phyloP scores from a whole-genome alignment of 495 filamentous ascomycete species.

The Penicillium canariense region DNA sequence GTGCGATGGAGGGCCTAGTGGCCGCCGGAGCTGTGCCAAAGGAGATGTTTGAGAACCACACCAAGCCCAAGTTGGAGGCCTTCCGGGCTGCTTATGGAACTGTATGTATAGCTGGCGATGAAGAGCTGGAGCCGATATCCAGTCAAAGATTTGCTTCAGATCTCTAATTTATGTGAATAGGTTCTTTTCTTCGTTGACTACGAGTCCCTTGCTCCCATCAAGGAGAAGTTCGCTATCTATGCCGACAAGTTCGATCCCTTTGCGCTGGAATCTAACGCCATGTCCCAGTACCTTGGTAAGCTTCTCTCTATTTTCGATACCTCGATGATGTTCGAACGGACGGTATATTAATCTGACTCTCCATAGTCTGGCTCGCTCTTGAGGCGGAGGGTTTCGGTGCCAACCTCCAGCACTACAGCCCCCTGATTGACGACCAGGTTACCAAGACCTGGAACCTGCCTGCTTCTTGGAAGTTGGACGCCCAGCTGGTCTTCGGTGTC shows the following conservation, averaged over 20 bases:
- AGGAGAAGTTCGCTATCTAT: conserved; percentile 45
- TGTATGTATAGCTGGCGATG: conserved; percentile 24
- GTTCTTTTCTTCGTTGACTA: conserved; percentile 53
- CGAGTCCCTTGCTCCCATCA: conserved; percentile 34
- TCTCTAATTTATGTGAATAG: conserved; percentile 15
- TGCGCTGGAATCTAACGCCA: conserved; percentile 49
- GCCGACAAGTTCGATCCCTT: conserved; percentile 51
- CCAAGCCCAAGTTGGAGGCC: conserved; percentile 41
- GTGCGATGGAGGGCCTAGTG: conserved; percentile 44
- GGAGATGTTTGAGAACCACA: conserved; percentile 42
- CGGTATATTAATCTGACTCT: conserved; percentile 8
- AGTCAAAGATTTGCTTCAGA: background rate
- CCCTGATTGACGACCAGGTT: conserved; percentile 45
- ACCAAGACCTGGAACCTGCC: conserved; percentile 44
- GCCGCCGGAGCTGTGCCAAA: conserved; percentile 30
- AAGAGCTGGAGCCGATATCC: background rate
- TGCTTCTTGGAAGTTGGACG: conserved; percentile 44
- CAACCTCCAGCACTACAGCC: conserved; percentile 57
- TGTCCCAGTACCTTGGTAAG: conserved; percentile 50
- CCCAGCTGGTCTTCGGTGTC: conserved; percentile 52
- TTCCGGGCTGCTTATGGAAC: conserved; percentile 51
- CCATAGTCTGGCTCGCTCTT: conserved; percentile 49
- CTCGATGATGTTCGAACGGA: background rate
- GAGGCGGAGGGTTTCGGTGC: conserved; percentile 48
- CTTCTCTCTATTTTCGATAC: background rate